These are phyloP conservation scores for Linum tenue DNA, from an alignment of 345 rosid genomes.

Conservation along the genomic window DNA sequence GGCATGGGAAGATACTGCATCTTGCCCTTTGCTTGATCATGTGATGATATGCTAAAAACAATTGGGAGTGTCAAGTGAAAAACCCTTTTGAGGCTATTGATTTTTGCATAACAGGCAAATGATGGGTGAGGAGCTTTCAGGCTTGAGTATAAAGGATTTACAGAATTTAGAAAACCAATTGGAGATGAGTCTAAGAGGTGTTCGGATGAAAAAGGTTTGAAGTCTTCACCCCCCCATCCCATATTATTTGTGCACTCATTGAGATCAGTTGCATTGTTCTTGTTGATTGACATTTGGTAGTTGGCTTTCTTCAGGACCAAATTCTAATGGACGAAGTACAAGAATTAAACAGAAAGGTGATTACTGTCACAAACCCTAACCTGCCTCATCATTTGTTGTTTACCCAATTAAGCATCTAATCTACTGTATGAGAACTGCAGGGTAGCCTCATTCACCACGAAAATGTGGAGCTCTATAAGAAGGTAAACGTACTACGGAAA, in stretches of 20 bases:
- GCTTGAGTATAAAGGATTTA: slow-evolving; percentile 38
- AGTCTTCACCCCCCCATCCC: slow-evolving; percentile 5
- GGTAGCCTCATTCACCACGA: slow-evolving; percentile 51
- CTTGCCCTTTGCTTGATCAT: background rate
- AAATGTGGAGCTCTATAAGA: slow-evolving; percentile 58
- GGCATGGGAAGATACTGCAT: background rate
- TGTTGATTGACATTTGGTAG: background rate
- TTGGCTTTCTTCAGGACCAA: slow-evolving; percentile 41
- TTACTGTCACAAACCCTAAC: slow-evolving; percentile 5
- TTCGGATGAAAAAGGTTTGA: slow-evolving; percentile 55
- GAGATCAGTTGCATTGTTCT: slow-evolving; percentile 6
- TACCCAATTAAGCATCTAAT: slow-evolving; percentile 16
- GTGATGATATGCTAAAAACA: background rate
- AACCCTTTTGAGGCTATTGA: background rate
- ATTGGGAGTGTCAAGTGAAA: background rate
- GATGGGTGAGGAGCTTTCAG: slow-evolving; percentile 76
- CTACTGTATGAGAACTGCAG: slow-evolving; percentile 30
- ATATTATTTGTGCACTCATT: slow-evolving; percentile 8
- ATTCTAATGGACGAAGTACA: slow-evolving; percentile 50
- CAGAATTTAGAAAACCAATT: slow-evolving; percentile 49
- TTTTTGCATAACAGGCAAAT: slow-evolving; percentile 42
- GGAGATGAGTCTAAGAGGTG: slow-evolving; percentile 45
- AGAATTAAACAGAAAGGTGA: slow-evolving; percentile 50
- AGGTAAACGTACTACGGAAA: slow-evolving; percentile 45
- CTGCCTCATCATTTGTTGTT: slow-evolving; percentile 2